Percentiles rank a stretch among this genome's conserved stretches.
Conservation (phyloP, 140 eudicot genomes). For the Erigeron philadelphicus region DNA sequence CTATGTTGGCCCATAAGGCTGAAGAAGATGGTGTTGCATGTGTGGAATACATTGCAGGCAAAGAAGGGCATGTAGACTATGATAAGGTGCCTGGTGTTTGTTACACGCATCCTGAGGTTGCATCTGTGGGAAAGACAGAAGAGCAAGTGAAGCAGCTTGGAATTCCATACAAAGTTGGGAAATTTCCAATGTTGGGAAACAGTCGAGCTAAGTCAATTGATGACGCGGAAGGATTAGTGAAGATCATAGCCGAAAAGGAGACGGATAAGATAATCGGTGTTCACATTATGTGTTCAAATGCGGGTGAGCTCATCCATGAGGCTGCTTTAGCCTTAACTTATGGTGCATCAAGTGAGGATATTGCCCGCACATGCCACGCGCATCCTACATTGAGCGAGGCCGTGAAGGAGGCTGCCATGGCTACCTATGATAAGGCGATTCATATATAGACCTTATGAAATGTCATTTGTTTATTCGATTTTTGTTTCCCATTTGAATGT, state of each 20-base stretch:
- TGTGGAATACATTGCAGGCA: conserved; percentile 70
- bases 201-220: conserved; percentile 89
- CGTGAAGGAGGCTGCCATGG: conserved; percentile 91
- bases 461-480: background rate
- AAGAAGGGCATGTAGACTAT: conserved; percentile 82
- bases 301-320: conserved; percentile 88
- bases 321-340: conserved; percentile 70
- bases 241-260: conserved; percentile 78
- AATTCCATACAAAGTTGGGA: conserved; percentile 59
- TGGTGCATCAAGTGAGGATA: conserved; percentile 87
- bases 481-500: background rate
- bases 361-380: conserved; percentile 93
- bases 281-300: conserved; percentile 85
- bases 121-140: conserved; percentile 76
- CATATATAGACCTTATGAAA: conserved; percentile 40
- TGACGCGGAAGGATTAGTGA: conserved; percentile 83
- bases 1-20: conserved; percentile 87
- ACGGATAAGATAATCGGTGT: conserved; percentile 75
- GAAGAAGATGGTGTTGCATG: conserved; percentile 91
- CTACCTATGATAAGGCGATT: conserved; percentile 80
- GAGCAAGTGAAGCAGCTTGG: conserved; percentile 71
- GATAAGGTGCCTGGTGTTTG: conserved; percentile 85
- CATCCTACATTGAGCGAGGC: conserved; percentile 96
- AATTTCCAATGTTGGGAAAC: conserved; percentile 76
- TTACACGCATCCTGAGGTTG: conserved; percentile 83